phyloP scores from a whole-genome alignment of 1,139 yeast genomes.

The Diutina rugosa region DNA sequence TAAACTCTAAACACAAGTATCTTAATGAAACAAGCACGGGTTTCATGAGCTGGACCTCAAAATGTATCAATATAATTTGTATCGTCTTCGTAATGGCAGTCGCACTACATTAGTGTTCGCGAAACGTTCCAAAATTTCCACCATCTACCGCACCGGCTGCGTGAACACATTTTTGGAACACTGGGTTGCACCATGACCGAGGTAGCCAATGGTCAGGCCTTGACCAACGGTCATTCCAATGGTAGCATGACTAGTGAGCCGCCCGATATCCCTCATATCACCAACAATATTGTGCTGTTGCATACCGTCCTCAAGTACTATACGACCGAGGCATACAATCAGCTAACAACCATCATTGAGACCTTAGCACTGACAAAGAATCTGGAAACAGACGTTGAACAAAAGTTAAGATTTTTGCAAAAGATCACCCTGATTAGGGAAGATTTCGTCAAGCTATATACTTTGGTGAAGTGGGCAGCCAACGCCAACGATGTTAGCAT shows the following conservation, averaged over 20 bases:
- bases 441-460: slow-evolving; percentile 73
- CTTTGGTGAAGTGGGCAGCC: slow-evolving; percentile 77
- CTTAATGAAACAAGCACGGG: too few species aligned
- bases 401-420: slow-evolving; percentile 58
- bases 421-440: slow-evolving; percentile 61
- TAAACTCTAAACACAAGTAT: too few species aligned
- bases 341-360: slow-evolving; percentile 48
- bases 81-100: not conserved
- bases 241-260: slow-evolving; percentile 5
- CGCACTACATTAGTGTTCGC: not conserved
- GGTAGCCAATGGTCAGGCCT: not conserved
- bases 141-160: not conserved
- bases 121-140: not conserved
- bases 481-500: slow-evolving; percentile 57
- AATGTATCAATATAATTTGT: too few species aligned
- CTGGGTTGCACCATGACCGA: not conserved
- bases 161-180: not conserved
- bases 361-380: slow-evolving; percentile 27
- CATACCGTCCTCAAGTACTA: slow-evolving; percentile 45
- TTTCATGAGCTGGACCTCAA: too few species aligned
- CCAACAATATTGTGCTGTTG: slow-evolving; percentile 57
- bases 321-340: slow-evolving; percentile 52
- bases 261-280: slow-evolving; percentile 61
- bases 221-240: not conserved
- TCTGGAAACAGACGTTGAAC: slow-evolving; percentile 39